A percentile compares a stretch with the other conserved stretches of the same genome.
phyloP scores from a whole-genome alignment of 208 protist species.

The Phytomonas sp. region DNA sequence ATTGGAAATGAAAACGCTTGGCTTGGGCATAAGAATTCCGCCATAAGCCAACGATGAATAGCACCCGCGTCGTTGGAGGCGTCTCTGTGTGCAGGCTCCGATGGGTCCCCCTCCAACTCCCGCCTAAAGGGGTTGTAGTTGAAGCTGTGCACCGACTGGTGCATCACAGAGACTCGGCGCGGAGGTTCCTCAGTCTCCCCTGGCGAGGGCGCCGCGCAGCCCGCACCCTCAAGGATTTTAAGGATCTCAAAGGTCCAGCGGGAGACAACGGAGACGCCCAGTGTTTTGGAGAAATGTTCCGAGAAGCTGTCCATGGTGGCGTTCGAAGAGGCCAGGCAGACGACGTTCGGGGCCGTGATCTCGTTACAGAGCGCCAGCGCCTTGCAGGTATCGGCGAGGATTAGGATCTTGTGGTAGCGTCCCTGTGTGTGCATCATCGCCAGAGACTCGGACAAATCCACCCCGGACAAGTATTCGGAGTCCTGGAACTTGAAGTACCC shows the following conservation, averaged over 20 bases:
- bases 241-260: constrained; percentile 89
- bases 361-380: constrained; percentile 83
- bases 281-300: constrained; percentile 45
- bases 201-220: constrained; percentile 22
- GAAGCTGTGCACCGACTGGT: constrained; percentile 54
- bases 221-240: constrained; percentile 44
- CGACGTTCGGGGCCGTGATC: constrained; percentile 76
- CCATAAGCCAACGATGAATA: constrained; percentile 39
- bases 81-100: constrained; percentile 41
- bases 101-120: constrained; percentile 1
- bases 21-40: constrained; percentile 62
- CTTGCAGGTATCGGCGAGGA: constrained; percentile 96
- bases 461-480: constrained; percentile 80
- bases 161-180: constrained; percentile 18
- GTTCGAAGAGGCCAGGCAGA: constrained; percentile 58
- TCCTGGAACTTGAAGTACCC: constrained; percentile 98
- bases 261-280: constrained; percentile 86
- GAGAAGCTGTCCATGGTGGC: constrained; percentile 62
- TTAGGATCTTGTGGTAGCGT: constrained; percentile 89
- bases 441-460: constrained; percentile 92
- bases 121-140: constrained; percentile 40
- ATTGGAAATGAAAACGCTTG: constrained; percentile 13
- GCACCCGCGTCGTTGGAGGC: constrained; percentile 47
- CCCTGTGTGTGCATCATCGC: constrained; percentile 92
- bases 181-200: constrained; percentile 3